Conservation (phyloP, 2,329 filamentous ascomycete genomes). For the Pseudocercospora fijiensis region DNA sequence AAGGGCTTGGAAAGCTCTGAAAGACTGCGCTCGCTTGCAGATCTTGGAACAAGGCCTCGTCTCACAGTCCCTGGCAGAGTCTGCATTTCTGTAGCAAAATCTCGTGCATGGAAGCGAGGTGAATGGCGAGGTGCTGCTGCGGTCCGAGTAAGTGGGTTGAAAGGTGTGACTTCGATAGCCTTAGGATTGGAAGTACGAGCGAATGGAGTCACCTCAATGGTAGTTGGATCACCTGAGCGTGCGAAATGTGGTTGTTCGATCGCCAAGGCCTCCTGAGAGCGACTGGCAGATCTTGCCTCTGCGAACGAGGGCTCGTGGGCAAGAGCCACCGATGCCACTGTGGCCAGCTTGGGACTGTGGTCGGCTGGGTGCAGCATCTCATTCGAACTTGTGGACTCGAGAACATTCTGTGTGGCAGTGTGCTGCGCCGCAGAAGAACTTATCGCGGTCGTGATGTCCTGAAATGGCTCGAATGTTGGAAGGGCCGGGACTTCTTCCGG, state of each 20-base stretch:
- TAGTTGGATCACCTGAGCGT: background rate
- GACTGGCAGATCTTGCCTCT: background rate
- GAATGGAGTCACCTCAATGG: background rate
- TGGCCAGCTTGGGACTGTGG: background rate
- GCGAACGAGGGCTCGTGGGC: background rate
- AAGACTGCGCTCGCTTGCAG: slow-evolving; percentile 27
- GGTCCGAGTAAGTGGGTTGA: background rate
- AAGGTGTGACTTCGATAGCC: background rate
- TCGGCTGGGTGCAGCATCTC: background rate
- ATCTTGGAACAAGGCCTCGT: slow-evolving; percentile 11
- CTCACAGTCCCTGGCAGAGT: slow-evolving; percentile 1
- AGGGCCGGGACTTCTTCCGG: background rate
- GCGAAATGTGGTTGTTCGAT: background rate
- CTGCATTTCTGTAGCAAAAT: slow-evolving; percentile 3
- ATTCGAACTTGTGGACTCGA: background rate
- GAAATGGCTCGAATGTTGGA: background rate
- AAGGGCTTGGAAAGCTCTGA: slow-evolving; percentile 27
- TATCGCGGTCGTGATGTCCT: background rate
- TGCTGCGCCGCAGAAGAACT: background rate
- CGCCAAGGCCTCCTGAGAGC: background rate
- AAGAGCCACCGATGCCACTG: background rate
- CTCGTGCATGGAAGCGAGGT: slow-evolving; percentile 9
- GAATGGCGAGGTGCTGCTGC: background rate
- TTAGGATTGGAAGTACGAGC: background rate
- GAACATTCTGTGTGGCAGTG: background rate